Percentiles rank a stretch among this genome's conserved stretches.
Evolutionary conservation across 371 early-diverging fungal species (phyloP).

Genomic region (Mortierella sp.): DNA sequence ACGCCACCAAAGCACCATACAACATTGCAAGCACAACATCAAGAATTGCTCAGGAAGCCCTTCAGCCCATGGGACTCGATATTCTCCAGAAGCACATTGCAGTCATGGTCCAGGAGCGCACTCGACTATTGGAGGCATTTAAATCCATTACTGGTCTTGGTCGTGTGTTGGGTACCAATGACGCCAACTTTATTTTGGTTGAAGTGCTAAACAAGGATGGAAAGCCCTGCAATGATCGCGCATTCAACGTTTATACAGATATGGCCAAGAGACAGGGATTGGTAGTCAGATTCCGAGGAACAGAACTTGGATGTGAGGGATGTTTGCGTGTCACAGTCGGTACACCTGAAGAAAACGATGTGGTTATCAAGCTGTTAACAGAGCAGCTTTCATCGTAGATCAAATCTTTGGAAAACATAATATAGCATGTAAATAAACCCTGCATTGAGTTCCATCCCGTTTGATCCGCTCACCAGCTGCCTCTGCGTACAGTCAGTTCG

Average conservation of each 20-base stretch:
- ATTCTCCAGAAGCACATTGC: conserved; percentile 74
- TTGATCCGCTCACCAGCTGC: too few species aligned
- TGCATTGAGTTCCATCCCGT: neutral
- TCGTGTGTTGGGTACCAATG: conserved; percentile 84
- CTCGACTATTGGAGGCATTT: conserved; percentile 69
- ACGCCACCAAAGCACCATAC: conserved; percentile 98
- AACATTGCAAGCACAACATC: conserved; percentile 94
- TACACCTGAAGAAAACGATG: conserved; percentile 83
- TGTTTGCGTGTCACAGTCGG: conserved; percentile 96
- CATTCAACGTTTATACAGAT: conserved; percentile 79
- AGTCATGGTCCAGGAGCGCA: conserved; percentile 74
- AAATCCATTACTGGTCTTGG: conserved; percentile 69
- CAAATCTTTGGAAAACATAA: neutral
- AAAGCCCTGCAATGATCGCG: conserved; percentile 78
- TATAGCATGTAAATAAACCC: neutral
- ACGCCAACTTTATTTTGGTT: conserved; percentile 95
- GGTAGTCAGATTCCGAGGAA: conserved; percentile 95
- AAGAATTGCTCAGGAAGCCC: conserved; percentile 80
- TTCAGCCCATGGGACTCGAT: conserved; percentile 78
- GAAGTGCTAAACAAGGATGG: conserved; percentile 77
- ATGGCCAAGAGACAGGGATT: conserved; percentile 88
- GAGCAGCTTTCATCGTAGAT: conserved; percentile 56
- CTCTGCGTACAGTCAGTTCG: too few species aligned
- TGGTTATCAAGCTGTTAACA: conserved; percentile 60
- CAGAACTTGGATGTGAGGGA: conserved; percentile 91